Percentiles rank a stretch among this genome's conserved stretches.
Conservation (phyloP, 2,329 filamentous ascomycete genomes). For the Sarocladium strictum region DNA sequence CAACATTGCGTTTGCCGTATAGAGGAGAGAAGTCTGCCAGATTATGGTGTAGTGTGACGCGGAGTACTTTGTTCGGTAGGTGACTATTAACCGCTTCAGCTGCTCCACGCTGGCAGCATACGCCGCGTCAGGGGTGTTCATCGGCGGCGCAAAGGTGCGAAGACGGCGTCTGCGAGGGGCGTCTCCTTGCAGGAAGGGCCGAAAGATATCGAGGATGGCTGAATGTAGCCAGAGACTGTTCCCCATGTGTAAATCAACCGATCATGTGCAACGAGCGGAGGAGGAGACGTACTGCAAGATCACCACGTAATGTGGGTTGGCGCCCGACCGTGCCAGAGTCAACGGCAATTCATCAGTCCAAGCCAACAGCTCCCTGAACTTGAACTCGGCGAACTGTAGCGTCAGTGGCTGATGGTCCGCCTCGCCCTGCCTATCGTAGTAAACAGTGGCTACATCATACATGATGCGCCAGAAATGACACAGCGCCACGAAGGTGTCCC, state of each 20-base stretch:
- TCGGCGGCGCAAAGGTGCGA: conserved; percentile 24
- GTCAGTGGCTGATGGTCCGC: conserved; percentile 8
- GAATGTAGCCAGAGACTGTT: conserved; percentile 34
- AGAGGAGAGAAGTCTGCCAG: conserved; percentile 34
- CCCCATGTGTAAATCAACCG: neutral
- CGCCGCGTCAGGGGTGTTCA: conserved; percentile 23
- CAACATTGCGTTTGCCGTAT: conserved; percentile 31
- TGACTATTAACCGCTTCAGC: conserved; percentile 30
- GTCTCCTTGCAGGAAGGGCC: conserved; percentile 14
- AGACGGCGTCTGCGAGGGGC: conserved; percentile 14
- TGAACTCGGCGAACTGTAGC: conserved; percentile 27
- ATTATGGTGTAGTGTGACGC: conserved; percentile 30
- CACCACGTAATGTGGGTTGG: conserved; percentile 26
- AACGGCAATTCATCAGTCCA: conserved; percentile 28
- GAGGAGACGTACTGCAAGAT: conserved; percentile 28
- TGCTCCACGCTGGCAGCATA: conserved; percentile 30
- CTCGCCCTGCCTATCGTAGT: conserved; percentile 14
- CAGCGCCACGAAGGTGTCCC: conserved; percentile 21
- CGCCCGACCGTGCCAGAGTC: conserved; percentile 18
- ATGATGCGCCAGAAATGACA: conserved; percentile 33
- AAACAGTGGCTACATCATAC: conserved; percentile 23
- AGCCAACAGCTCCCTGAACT: conserved; percentile 31
- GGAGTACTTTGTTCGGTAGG: conserved; percentile 26
- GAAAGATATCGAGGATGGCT: conserved; percentile 30
- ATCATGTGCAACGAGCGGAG: no score